Conservation (phyloP, 2,329 filamentous ascomycete species). For the Ampelomyces quisqualis region DNA sequence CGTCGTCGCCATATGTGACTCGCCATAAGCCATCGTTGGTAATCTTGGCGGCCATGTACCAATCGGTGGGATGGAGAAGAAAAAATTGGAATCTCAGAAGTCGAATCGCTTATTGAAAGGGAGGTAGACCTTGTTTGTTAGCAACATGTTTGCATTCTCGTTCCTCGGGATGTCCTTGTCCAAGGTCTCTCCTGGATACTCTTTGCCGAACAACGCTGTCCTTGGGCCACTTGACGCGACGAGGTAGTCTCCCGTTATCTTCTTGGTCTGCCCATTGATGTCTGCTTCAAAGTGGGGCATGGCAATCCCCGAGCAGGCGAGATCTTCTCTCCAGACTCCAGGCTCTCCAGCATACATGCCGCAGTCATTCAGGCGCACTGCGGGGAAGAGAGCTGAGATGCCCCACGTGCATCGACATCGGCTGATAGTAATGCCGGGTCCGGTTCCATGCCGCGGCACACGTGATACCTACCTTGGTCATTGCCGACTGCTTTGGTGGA, state of each 20-base stretch:
- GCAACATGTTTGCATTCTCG: slow-evolving; percentile 40
- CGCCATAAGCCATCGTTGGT: slow-evolving; percentile 62
- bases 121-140: slow-evolving; percentile 58
- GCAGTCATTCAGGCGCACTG: slow-evolving; percentile 7
- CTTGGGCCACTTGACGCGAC: slow-evolving; percentile 40
- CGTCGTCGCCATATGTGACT: slow-evolving; percentile 62
- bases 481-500: too few species aligned
- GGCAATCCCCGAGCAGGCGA: slow-evolving; percentile 6
- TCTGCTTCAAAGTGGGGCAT: slow-evolving; percentile 21
- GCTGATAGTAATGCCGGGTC: slow-evolving; percentile 9
- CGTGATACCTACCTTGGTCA: background rate
- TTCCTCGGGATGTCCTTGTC: slow-evolving; percentile 64
- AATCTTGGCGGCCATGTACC: slow-evolving; percentile 63
- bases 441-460: background rate
- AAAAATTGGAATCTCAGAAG: slow-evolving; percentile 60
- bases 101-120: slow-evolving; percentile 57
- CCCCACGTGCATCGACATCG: slow-evolving; percentile 19
- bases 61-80: slow-evolving; percentile 63
- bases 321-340: slow-evolving; percentile 11
- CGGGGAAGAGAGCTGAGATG: slow-evolving; percentile 16
- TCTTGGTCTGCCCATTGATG: slow-evolving; percentile 25
- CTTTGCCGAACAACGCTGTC: slow-evolving; percentile 35
- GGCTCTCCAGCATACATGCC: slow-evolving; percentile 2
- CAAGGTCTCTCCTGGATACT: slow-evolving; percentile 61
- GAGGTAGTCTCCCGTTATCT: slow-evolving; percentile 33